These are phyloP conservation scores for Lactarius evosmus DNA, from an alignment of 768 basidiomycete genomes.

Conservation along the genomic window DNA sequence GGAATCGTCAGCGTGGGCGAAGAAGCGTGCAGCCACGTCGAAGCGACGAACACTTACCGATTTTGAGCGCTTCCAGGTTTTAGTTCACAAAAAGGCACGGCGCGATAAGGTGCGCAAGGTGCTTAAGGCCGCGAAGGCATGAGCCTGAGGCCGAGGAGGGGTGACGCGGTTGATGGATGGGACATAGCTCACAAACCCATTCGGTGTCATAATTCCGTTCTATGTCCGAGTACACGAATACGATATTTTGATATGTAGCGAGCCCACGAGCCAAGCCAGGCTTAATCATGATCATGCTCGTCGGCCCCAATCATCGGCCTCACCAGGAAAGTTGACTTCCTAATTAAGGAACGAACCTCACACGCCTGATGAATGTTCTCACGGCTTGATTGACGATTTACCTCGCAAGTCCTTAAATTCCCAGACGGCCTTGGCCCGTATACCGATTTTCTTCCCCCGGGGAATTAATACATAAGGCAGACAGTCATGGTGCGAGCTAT, in stretches of 20 bases:
- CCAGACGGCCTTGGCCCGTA: background rate
- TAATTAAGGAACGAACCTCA: background rate
- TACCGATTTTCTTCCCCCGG: background rate
- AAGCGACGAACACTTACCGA: constrained; percentile 77
- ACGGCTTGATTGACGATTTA: background rate
- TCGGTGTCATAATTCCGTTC: background rate
- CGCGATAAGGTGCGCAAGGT: constrained; percentile 74
- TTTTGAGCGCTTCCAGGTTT: constrained; percentile 87
- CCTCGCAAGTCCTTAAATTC: background rate
- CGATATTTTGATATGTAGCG: constrained; percentile 10
- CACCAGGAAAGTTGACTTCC: background rate
- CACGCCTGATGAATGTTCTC: background rate
- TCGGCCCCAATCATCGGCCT: too few species aligned
- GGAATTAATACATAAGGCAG: background rate
- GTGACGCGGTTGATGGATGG: background rate
- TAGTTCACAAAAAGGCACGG: constrained; percentile 86
- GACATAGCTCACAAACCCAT: background rate
- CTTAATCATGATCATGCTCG: too few species aligned
- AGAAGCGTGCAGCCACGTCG: constrained; percentile 73
- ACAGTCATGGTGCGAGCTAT: background rate
- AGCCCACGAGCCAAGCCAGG: background rate
- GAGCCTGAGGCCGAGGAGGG: constrained; percentile 13
- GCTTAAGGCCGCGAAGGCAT: constrained; percentile 57
- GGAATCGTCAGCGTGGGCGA: constrained; percentile 84
- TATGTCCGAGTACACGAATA: constrained; percentile 13